Evolutionary conservation across 495 filamentous ascomycete species (phyloP).

Genomic region (Penicillium psychrofluorescens): DNA sequence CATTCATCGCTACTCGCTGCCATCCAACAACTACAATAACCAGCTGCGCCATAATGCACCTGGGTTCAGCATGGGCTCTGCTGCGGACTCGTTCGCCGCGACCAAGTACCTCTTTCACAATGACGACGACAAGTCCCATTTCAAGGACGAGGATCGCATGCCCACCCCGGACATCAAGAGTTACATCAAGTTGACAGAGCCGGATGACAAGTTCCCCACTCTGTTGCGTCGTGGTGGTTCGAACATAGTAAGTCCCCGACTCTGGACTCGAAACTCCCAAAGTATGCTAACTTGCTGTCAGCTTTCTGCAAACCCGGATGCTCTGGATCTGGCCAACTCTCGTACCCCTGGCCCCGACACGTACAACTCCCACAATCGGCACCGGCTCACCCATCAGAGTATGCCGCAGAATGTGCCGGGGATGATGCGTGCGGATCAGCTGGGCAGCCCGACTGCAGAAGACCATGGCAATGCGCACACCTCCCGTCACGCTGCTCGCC

Average conservation of each 20-base stretch:
- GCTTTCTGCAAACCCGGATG: conserved; percentile 75
- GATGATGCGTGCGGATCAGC: conserved; percentile 28
- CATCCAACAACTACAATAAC: conserved; percentile 56
- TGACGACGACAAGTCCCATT: conserved; percentile 55
- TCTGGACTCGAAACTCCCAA: not conserved
- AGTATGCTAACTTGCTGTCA: conserved; percentile 27
- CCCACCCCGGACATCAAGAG: conserved; percentile 59
- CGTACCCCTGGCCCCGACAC: conserved; percentile 58
- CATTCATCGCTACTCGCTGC: conserved; percentile 85
- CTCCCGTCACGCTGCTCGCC: conserved; percentile 31
- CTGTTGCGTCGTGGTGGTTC: conserved; percentile 63
- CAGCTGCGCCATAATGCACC: conserved; percentile 46
- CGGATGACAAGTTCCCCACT: conserved; percentile 79
- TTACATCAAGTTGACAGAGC: conserved; percentile 64
- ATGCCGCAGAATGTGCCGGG: conserved; percentile 57
- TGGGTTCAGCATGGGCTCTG: conserved; percentile 32
- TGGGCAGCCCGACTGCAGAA: conserved; percentile 16
- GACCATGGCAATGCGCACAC: conserved; percentile 11
- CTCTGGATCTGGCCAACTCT: conserved; percentile 70
- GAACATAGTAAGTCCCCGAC: conserved; percentile 53
- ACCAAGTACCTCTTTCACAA: conserved; percentile 77
- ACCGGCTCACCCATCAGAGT: conserved; percentile 73
- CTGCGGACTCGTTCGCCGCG: conserved; percentile 67
- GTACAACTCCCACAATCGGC: conserved; percentile 62
- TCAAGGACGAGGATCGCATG: conserved; percentile 42